A percentile compares a stretch with the other conserved stretches of the same genome.
phyloP scores from a whole-genome alignment of 805 yeast species.

The Candida tammaniensis region DNA sequence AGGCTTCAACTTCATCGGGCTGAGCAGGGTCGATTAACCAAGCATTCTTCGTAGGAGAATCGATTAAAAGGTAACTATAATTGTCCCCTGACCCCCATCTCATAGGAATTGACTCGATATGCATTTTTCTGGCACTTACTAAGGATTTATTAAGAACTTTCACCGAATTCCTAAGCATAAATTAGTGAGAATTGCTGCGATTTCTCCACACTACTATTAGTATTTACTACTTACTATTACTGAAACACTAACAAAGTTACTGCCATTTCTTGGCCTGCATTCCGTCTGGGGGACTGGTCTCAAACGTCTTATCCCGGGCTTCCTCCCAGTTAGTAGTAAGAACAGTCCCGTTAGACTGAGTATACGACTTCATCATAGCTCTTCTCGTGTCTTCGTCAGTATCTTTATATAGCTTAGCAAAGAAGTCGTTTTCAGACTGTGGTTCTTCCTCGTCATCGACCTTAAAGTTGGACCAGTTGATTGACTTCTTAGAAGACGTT shows the following conservation, averaged over 20 bases:
- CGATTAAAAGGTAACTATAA: slow-evolving; percentile 77
- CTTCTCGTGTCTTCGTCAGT: slow-evolving; percentile 85
- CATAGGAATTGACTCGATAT: slow-evolving; percentile 79
- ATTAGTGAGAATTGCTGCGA: no score
- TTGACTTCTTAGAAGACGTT: slow-evolving; percentile 56
- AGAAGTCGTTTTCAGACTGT: slow-evolving; percentile 62
- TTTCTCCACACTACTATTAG: no score
- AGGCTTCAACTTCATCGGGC: slow-evolving; percentile 58
- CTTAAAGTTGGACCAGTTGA: slow-evolving; percentile 65
- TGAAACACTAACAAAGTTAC: not conserved
- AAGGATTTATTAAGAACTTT: no score
- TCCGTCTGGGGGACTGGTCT: slow-evolving; percentile 73
- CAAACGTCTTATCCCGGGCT: slow-evolving; percentile 63
- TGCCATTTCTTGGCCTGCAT: slow-evolving; percentile 57
- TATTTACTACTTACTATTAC: no score
- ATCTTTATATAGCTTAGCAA: slow-evolving; percentile 66
- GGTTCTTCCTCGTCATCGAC: slow-evolving; percentile 43
- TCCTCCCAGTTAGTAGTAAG: slow-evolving; percentile 92
- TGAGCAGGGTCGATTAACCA: slow-evolving; percentile 94
- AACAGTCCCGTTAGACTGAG: slow-evolving; percentile 93
- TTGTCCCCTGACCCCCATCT: slow-evolving; percentile 95
- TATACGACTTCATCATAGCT: slow-evolving; percentile 96
- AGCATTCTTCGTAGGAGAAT: slow-evolving; percentile 60
- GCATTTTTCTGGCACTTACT: slow-evolving; percentile 73
- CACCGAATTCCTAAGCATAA: no score